Base-by-base conservation (phyloP, 352 stramenopile species). In the Globisporangium viniferum region DNA sequence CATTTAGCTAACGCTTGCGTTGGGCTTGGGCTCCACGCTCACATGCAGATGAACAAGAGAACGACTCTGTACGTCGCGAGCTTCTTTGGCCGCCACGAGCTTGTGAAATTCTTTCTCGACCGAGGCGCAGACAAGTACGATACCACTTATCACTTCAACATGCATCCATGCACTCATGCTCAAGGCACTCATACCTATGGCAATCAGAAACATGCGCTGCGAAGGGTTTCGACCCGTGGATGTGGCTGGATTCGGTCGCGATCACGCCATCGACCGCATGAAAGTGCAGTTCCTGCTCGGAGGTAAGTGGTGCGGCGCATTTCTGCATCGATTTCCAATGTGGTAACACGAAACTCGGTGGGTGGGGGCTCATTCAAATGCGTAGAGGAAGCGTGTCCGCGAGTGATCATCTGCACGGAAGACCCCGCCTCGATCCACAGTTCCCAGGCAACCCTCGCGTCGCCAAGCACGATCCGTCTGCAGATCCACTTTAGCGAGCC, bases 401-500 rank as follows among this genome's bases (percentile, higher is more conserved):
- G 59, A 35, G 66, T 77, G 41, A 60, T 71, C 64, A 57, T 72
- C 31, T 71, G 66, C 66, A 63, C 51, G 2, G 33, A 49, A 33
- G 41, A 67, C 36, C 51, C 36, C 8, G 27, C n/a, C 3, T 58
- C 66, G 53, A 33, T 69, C 29, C 36, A 46, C 54, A 58, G 54
- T 7, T 69, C 63, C 3, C n/a, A 31, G 65, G 62, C 55, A 59
- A 67, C 41, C 46, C 29, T 51, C 2, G 5, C 67, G 15, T 31
- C 12, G 14, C 41, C 15, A 20, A 36, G 44, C 49, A 29, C 20
- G 7, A 58, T 70, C 35, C 74, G 73, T 18, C 36, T 91, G n/a
- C 67, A 86, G 24, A 78, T 93, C 46, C 81, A 93, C 66, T 93
- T 93, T 69, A 92, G 83, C 60, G 83, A 91, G 59, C 56, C 80